Base-by-base conservation (phyloP, 495 filamentous ascomycete species). In the Penicillium steckii region DNA sequence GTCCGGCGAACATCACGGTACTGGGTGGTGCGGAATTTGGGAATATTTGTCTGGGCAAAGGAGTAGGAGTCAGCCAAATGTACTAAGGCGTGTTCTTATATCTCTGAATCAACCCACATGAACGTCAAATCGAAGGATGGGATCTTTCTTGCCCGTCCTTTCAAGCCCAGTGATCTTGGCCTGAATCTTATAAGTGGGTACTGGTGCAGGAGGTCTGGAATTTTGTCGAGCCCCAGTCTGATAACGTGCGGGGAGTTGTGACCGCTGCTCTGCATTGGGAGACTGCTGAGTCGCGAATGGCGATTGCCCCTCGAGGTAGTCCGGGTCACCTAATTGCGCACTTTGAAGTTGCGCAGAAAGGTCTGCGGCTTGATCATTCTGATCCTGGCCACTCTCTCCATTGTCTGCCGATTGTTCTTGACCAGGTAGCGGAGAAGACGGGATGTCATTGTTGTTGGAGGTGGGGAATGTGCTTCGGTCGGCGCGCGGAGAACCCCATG, bases 1-100 rank as follows among this genome's bases (percentile, higher is more conserved):
- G 94, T 88, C 33, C 95, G 88, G 52, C 94, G 88, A 47, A 99
- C 89, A 67, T 97, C 95, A 62, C 95, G 90, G 70, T 96, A 97
- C 66, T 97, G 95, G 8, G 95, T 97, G 2, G 95, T 97, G 56
- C 95, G 82, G 72, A 96, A 99, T 58, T 93, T 91, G 43, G 93
- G 93, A 15, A 99, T 88, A 73, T 97, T 97, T 50, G 95, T 97
- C 95, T 97, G 52, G 8, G 38, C 32, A 12, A 8, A 43, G 38
- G 35, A 19, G 32, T n/a, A 4, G 19, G 8, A 49, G 46, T 55
- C 22, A 64, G 57, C 44, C 30, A 38, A 9, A 3, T 19, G 23
- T 41, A 12, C 27, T 32, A n/a, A n/a, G n/a, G n/a, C n/a, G n/a
- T n/a, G n/a, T n/a, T n/a, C n/a, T n/a, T n/a, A n/a, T n/a, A n/a